A percentile compares a stretch with the other conserved stretches of the same genome.
Evolutionary conservation across 2,329 filamentous ascomycete genomes (phyloP).

Genomic region (Epichloe sp.): DNA sequence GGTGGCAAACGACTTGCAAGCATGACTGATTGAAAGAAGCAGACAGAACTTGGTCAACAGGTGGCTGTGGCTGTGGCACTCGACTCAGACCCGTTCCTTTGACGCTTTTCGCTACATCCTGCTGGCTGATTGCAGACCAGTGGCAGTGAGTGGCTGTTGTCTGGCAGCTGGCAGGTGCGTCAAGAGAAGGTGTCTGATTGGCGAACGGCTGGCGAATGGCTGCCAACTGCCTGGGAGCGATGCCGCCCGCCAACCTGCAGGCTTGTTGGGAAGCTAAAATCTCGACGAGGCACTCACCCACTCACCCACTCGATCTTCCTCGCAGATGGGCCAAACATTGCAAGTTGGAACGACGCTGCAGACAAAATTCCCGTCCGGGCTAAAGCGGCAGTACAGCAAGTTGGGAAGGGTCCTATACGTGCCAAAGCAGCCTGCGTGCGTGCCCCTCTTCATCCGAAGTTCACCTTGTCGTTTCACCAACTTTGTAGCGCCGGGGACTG

Average conservation of each 20-base stretch:
- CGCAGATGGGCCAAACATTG: too few species aligned
- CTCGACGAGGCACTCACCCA: background rate
- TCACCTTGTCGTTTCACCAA: background rate
- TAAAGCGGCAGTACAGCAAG: too few species aligned
- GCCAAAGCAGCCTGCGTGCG: too few species aligned
- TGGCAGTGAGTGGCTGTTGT: background rate
- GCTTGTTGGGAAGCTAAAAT: background rate
- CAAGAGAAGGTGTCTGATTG: background rate
- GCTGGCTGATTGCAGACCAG: too few species aligned
- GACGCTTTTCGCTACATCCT: too few species aligned
- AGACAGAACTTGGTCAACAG: background rate
- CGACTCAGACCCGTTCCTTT: background rate
- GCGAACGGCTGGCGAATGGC: background rate
- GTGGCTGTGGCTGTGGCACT: too few species aligned
- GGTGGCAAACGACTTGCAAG: background rate
- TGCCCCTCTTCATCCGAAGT: background rate
- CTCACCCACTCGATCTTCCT: too few species aligned
- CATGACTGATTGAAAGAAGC: too few species aligned
- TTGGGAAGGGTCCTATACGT: too few species aligned
- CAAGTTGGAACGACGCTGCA: too few species aligned
- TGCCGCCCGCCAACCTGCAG: constrained; percentile 1
- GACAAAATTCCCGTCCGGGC: too few species aligned
- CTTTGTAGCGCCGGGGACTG: background rate
- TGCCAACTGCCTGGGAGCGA: background rate
- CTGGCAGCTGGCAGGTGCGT: background rate